phyloP scores from a whole-genome alignment of 169 alveolate species.

The Perkinsus marinus region DNA sequence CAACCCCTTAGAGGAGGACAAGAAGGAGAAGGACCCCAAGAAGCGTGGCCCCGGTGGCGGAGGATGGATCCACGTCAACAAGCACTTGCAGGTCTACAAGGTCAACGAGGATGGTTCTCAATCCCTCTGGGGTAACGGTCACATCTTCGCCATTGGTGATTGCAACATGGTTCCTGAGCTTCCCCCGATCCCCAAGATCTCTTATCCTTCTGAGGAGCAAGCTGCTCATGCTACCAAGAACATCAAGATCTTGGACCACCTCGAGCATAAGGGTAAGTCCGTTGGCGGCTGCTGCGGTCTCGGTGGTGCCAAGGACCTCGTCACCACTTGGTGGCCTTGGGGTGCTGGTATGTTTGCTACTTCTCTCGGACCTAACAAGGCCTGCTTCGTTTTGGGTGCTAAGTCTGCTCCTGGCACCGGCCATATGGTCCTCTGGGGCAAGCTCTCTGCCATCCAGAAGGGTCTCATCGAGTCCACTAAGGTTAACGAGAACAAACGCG shows the following conservation, averaged over 20 bases:
- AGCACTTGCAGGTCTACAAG: conserved; percentile 16
- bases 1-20: conserved; percentile 14
- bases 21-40: background rate
- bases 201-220: conserved; percentile 29
- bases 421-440: conserved; percentile 21
- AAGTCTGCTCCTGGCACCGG: conserved; percentile 16
- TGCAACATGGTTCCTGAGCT: conserved; percentile 23
- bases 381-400: conserved; percentile 26
- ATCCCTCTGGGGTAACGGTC: conserved; percentile 18
- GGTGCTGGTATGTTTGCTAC: conserved; percentile 35
- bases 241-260: conserved; percentile 7
- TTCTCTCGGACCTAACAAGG: conserved; percentile 26
- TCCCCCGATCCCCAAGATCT: conserved; percentile 25
- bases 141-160: conserved; percentile 24
- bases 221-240: conserved; percentile 6
- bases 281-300: background rate
- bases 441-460: conserved; percentile 29
- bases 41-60: conserved; percentile 32
- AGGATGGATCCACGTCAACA: conserved; percentile 29
- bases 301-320: conserved; percentile 1
- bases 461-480: conserved; percentile 29
- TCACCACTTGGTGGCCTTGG: conserved; percentile 34
- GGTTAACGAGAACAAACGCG: conserved; percentile 18
- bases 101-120: conserved; percentile 6
- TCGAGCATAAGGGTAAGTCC: background rate